phyloP scores from a whole-genome alignment of 768 basidiomycete genomes.

The Xanthoconium purpureum region DNA sequence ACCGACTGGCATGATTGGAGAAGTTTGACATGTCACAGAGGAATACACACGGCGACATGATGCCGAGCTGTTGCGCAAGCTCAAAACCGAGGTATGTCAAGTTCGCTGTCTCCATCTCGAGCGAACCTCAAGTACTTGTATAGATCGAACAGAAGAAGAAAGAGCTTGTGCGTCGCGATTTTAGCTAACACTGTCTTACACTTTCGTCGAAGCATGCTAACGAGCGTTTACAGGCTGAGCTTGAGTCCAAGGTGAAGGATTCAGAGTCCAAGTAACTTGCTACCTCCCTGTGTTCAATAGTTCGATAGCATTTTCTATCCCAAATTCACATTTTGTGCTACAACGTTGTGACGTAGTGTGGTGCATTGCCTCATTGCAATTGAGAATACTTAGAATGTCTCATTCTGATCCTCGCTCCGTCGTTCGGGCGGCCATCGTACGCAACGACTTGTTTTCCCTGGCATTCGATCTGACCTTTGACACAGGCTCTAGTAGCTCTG shows the following conservation, averaged over 20 bases:
- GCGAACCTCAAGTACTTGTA: not conserved
- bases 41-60: slow-evolving; percentile 64
- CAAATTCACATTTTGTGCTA: not conserved
- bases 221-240: slow-evolving; percentile 23
- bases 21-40: slow-evolving; percentile 39
- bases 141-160: slow-evolving; percentile 33
- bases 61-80: slow-evolving; percentile 52
- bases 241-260: slow-evolving; percentile 29
- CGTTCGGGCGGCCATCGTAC: slow-evolving; percentile 25
- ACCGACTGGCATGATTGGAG: not conserved
- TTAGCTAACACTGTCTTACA: slow-evolving; percentile 13
- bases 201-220: slow-evolving; percentile 17
- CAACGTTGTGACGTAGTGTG: too few species aligned
- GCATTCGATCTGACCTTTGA: not conserved
- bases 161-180: slow-evolving; percentile 29
- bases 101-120: too few species aligned
- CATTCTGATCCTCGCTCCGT: slow-evolving; percentile 11
- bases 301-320: slow-evolving; percentile 3
- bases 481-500: slow-evolving; percentile 22
- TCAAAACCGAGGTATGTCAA: slow-evolving; percentile 50
- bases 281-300: slow-evolving; percentile 8
- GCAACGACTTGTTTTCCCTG: not conserved
- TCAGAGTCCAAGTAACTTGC: slow-evolving; percentile 19
- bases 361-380: not conserved
- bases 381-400: slow-evolving; percentile 2